Conservation (phyloP, 176 grass and related monocot species). For the Elymus sibiricus region DNA sequence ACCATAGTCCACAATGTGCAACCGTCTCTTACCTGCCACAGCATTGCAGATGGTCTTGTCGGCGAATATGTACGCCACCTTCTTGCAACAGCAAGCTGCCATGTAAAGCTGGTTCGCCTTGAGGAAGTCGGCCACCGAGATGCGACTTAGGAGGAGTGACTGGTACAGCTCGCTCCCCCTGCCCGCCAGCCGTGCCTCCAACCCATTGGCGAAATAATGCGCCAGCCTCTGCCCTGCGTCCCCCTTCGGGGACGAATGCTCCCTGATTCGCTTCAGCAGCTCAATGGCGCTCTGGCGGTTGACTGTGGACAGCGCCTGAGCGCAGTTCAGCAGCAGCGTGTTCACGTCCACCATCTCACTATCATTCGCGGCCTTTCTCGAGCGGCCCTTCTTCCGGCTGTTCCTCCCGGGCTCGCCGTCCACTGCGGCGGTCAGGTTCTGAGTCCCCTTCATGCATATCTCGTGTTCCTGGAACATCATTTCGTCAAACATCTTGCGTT, state of each 20-base stretch:
- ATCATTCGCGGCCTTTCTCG: neutral
- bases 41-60: conserved; percentile 49
- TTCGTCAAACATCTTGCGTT: conserved; percentile 44
- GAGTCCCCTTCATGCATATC: conserved; percentile 19
- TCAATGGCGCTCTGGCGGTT: neutral
- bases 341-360: neutral
- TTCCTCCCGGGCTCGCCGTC: neutral
- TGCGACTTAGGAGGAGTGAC: neutral
- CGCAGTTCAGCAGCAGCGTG: neutral
- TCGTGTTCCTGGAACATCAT: conserved; percentile 20
- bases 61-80: conserved; percentile 26
- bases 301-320: neutral
- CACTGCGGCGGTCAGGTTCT: neutral
- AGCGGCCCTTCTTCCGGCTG: neutral
- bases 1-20: conserved; percentile 58
- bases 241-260: neutral
- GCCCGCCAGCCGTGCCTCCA: conserved; percentile 40
- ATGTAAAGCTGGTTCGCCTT: neutral
- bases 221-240: neutral
- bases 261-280: neutral
- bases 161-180: neutral
- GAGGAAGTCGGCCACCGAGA: neutral
- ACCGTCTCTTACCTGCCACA: neutral
- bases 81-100: conserved; percentile 42
- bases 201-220: conserved; percentile 42